phyloP scores from a whole-genome alignment of 75 land plant species.

The Ceratopteris richardii region DNA sequence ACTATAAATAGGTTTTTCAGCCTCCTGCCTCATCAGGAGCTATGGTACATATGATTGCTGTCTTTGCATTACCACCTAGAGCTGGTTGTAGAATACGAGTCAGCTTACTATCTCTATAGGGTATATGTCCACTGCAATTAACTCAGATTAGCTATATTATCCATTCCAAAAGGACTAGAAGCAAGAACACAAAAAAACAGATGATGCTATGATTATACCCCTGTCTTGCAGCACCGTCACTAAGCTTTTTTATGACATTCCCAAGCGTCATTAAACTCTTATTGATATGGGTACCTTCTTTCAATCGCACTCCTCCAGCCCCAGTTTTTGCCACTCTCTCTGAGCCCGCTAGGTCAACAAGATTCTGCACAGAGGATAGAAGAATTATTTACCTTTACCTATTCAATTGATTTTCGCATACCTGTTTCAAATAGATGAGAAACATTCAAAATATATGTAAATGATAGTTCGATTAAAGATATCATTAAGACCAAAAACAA shows the following conservation, averaged over 20 bases:
- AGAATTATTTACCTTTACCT: no score
- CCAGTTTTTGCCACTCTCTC: slow-evolving; percentile 99
- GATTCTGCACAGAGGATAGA: slow-evolving; percentile 44
- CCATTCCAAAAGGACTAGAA: no score
- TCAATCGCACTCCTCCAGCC: slow-evolving; percentile 93
- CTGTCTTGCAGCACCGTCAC: slow-evolving; percentile 77
- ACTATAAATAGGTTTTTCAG: no score
- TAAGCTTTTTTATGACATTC: slow-evolving; percentile 88
- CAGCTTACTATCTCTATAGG: slow-evolving; percentile 95
- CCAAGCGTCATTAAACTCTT: slow-evolving; percentile 95
- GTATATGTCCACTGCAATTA: slow-evolving; percentile 81
- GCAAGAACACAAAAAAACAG: no score
- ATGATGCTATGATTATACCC: slow-evolving; percentile 35
- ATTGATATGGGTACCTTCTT: slow-evolving; percentile 94
- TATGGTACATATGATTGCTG: slow-evolving; percentile 94
- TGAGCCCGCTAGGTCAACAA: slow-evolving; percentile 98
- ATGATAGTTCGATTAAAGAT: no score
- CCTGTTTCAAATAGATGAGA: no score
- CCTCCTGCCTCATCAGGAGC: slow-evolving; percentile 97
- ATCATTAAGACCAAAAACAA: no score
- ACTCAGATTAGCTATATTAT: background rate
- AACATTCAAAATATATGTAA: no score
- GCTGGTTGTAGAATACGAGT: slow-evolving; percentile 97
- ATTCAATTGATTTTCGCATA: no score
- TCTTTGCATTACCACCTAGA: slow-evolving; percentile 97